Base-by-base conservation (phyloP, 1,284 basidiomycete genomes). In the Stereum hirsutum region DNA sequence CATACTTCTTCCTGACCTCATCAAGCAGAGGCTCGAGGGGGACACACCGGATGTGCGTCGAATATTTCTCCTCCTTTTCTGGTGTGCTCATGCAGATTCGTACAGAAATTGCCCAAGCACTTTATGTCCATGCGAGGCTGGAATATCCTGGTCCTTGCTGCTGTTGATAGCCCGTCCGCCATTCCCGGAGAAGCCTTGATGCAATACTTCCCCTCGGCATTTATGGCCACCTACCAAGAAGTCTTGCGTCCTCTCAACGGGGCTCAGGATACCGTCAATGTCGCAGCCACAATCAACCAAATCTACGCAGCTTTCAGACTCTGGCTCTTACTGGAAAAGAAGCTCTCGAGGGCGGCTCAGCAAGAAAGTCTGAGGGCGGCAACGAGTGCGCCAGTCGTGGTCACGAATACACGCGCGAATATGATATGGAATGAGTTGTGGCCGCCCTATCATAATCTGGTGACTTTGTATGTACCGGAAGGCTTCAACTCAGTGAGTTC, bases 351-450 rank as follows among this genome's bases (percentile, higher is more conserved):
- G 27, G 5, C 19, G 35, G n/a, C 6, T 12, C 21, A 24, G 24
- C 21, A 17, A 24, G 19, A 26, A 24, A 6, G 24, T 34, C 38
- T 4, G 11, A 21, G 30, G 34, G 8, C n/a, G 4, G 24, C n/a
- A n/a, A n/a, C n/a, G n/a, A n/a, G n/a, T n/a, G n/a, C n/a, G 6
- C 27, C 26, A 2, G 32, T 37, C 15, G 14, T 12, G 19, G 54
- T 56, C 6, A 64, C 64, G 15, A 67, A 69, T 36, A 48, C 52
- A 4, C 56, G 59, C 14, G 60, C 70, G 24, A 57, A 65, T 31
- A 61, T 59, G 42, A 66, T 84, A 8, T 87, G 83, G 83, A 82
- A 82, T 52, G 78, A 82, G 49, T 56, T 87, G 11, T 87, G 81
- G 81, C 74, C 80, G 2, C 69, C 78, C 0, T 83, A 82, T 46